Base-by-base conservation (phyloP, 371 early-diverging fungal species). In the Rhizopus stolonifer region DNA sequence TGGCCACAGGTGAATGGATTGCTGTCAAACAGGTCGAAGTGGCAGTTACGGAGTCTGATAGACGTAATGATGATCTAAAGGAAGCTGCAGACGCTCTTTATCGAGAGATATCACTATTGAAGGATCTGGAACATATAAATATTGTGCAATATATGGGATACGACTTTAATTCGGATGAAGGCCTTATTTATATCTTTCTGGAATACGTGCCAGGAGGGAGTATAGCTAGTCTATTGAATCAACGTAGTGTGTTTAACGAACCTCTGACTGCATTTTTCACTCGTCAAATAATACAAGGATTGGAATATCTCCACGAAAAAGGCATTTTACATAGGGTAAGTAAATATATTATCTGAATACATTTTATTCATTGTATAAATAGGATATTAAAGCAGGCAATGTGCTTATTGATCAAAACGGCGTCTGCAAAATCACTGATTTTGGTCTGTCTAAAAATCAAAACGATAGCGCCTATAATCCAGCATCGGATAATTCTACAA, bases 201-300 rank as follows among this genome's bases (percentile, higher is more conserved):
- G 98, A 99, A 70, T 99, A 98, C 69, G 93, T 97, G 17, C 87
- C 96, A n/a, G 98, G 98, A 46, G 96, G 96, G 1, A 91, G 93
- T 23, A 86, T 99, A 31, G 82, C 90, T 0, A 84, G 90, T 24
- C 67, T 91, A 40, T 65, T 95, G 33, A 80, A 82, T 8, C 78
- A 77, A 47, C 87, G 81, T 64, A 93, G 94, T 2, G 77, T 74
- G 23, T 91, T 94, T 61, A 85, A 89, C 25, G 90, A 90, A 53
- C 67, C 76, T 8, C 64, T 96, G 24, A 84, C 87, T 10, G 76
- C 88, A 50, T 86, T 83, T 32, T 86, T 93, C 54, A 82, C 91
- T 4, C 70, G 81, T 40, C 99, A 99, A 74, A 89, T 96, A 32
- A 71, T 96, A 22, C 77, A 81, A 47, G 99, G 95, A 2, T 70